A percentile compares a stretch with the other conserved stretches of the same genome.
These are phyloP conservation scores for Chlamydomonas sp. DNA, from an alignment of 139 green algal species.

Conservation along the genomic window DNA sequence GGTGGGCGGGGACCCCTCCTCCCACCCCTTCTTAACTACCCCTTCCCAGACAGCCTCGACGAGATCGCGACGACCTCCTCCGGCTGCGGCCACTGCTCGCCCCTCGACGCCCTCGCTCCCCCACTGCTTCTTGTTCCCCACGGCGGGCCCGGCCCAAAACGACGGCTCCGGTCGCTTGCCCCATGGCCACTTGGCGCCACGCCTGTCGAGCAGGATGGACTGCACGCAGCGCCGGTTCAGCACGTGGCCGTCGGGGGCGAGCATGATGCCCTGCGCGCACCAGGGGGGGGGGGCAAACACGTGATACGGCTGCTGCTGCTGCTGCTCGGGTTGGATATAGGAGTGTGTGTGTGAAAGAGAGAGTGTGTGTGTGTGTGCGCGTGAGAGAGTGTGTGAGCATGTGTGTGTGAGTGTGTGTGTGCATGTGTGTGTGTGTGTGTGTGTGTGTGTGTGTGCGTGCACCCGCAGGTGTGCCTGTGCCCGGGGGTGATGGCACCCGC, in stretches of 20 bases:
- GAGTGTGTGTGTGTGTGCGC: too few species aligned
- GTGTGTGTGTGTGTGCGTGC: neutral
- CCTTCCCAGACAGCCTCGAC: neutral
- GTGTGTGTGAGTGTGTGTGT: neutral
- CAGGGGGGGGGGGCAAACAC: neutral
- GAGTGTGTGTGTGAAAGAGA: too few species aligned
- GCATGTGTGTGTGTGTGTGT: neutral
- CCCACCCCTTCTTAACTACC: neutral
- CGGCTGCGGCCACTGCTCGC: too few species aligned
- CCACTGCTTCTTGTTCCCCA: neutral
- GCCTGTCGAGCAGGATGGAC: neutral
- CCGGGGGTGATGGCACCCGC: too few species aligned
- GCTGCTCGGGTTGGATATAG: too few species aligned
- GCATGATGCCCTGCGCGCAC: neutral
- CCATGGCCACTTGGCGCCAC: neutral
- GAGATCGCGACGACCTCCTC: too few species aligned
- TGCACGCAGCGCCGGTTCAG: neutral
- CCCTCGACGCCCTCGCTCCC: too few species aligned
- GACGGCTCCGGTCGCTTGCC: neutral
- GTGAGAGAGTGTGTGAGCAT: too few species aligned
- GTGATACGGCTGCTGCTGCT: too few species aligned
- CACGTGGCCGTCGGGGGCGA: neutral
- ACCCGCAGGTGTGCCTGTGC: too few species aligned
- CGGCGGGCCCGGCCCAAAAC: neutral
- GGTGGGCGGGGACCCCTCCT: neutral